Evolutionary conservation across 306 rosid species (phyloP).

Genomic region (Vachellia collinsii): DNA sequence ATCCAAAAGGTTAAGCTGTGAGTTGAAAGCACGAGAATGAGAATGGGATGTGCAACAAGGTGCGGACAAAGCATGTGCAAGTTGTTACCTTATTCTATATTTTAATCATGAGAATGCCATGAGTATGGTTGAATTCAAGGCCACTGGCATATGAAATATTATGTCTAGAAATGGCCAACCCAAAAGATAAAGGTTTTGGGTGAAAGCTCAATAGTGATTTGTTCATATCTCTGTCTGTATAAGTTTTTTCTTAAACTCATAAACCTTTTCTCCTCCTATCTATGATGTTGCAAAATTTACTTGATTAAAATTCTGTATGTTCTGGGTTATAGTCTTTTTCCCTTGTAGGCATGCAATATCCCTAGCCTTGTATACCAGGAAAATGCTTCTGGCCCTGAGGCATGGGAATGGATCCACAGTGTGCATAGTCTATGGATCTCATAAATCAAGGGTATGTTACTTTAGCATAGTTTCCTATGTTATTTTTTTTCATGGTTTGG

Average conservation of each 20-base stretch:
- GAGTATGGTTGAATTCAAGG: not conserved
- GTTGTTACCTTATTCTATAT: too few relatives aligned
- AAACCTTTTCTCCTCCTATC: not conserved
- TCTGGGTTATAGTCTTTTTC: constrained; percentile 18
- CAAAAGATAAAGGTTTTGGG: constrained; percentile 1
- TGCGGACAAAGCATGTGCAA: too few relatives aligned
- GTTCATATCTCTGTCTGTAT: not conserved
- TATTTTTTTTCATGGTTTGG: too few relatives aligned
- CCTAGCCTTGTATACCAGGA: constrained; percentile 73
- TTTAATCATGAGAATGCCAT: not conserved
- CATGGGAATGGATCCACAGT: constrained; percentile 81
- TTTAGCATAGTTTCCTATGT: too few relatives aligned
- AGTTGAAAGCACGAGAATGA: too few relatives aligned
- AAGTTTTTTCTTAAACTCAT: not conserved
- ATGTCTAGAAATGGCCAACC: not conserved
- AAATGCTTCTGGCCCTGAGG: constrained; percentile 69
- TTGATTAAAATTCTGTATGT: constrained; percentile 26
- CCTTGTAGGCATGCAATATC: constrained; percentile 76
- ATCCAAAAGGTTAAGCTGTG: too few relatives aligned
- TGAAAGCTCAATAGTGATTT: constrained; percentile 1
- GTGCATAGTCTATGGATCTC: constrained; percentile 68
- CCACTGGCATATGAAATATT: not conserved
- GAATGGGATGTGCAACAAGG: too few relatives aligned
- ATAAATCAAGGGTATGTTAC: constrained; percentile 42
- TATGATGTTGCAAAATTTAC: constrained; percentile 1